Conservation (phyloP, 768 basidiomycete genomes). For the Lentinula sp. region DNA sequence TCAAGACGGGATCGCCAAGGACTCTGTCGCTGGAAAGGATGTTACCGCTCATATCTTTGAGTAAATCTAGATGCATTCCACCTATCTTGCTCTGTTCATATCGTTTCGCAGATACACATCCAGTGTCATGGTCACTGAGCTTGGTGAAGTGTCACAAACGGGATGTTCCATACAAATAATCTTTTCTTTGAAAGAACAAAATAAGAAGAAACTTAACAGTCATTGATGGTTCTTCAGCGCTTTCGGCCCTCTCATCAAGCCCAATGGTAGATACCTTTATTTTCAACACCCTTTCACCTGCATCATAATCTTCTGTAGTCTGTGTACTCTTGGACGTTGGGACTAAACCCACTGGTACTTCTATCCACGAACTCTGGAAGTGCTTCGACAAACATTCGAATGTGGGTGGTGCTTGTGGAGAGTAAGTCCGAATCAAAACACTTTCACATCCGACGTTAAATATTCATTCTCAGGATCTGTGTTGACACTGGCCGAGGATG, state of each 20-base stretch:
- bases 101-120: conserved; percentile 57
- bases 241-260: conserved; percentile 80
- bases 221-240: conserved; percentile 99
- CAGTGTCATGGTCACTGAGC: conserved; percentile 69
- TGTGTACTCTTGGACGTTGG: conserved; percentile 93
- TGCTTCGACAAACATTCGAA: conserved; percentile 81
- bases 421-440: conserved; percentile 36
- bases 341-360: conserved; percentile 90
- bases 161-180: conserved; percentile 80
- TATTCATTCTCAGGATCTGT: conserved; percentile 49
- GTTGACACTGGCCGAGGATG: conserved; percentile 77
- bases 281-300: conserved; percentile 2
- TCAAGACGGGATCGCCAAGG: conserved; percentile 87
- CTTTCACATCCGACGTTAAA: background rate
- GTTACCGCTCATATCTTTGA: conserved; percentile 94
- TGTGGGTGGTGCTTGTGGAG: conserved; percentile 95
- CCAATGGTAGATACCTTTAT: conserved; percentile 51
- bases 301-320: conserved; percentile 35
- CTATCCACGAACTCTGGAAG: conserved; percentile 97
- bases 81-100: conserved; percentile 2
- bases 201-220: conserved; percentile 95
- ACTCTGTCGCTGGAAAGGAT: conserved; percentile 82
- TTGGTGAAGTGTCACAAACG: conserved; percentile 73
- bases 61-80: conserved; percentile 30
- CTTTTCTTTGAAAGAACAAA: conserved; percentile 92